Base-by-base conservation (phyloP, 192 early-diverging fungal species). In the Lobosporangium transversale region DNA sequence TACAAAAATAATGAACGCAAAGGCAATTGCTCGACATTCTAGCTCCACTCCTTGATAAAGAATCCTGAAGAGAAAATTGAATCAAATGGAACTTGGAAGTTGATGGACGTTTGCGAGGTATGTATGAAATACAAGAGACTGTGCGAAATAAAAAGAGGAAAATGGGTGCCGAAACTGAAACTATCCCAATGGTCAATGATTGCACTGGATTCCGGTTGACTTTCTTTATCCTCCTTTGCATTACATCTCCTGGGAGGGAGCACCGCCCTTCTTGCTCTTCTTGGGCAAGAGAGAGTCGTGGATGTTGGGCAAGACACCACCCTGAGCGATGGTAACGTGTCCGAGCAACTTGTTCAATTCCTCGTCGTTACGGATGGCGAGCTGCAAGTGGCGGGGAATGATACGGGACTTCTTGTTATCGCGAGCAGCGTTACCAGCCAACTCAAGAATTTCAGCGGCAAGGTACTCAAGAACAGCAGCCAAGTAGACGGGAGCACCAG, bases 381-480 rank as follows among this genome's bases (percentile, higher is more conserved):
- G 88, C 85, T 95, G 95, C 56, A 95, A 82, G 85, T 97, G 94
- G 68, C 95, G 91, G 75, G 94, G 95, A 80, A 97, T 94, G 83
- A 97, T 94, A 88, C 95, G 94, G 69, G 91, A 86, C 88, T 94
- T 95, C 87, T 95, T 95, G 88, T 95, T 94, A 83, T 95, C 94
- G 69, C 94, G 90, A 53, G 94, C 93, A 57, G 95, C 95, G 84
- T 96, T 97, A 59, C 95, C 95, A 52, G 95, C 95, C 53, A 97
- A 84, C 83, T 97, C 94, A 74, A 97, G 91, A 67, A 97, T 96
- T 89, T 97, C 95, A 76, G 95, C 95, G 71, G 89, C 90, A 65
- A 97, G 87, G 87, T 97, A 97, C 84, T 97, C 95, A 54, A 97
- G 91, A 40, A 97, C 94, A 62, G 95, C 95, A 64, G 95, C 95